Conservation (phyloP, 495 filamentous ascomycete species). For the Cercophora samala region DNA sequence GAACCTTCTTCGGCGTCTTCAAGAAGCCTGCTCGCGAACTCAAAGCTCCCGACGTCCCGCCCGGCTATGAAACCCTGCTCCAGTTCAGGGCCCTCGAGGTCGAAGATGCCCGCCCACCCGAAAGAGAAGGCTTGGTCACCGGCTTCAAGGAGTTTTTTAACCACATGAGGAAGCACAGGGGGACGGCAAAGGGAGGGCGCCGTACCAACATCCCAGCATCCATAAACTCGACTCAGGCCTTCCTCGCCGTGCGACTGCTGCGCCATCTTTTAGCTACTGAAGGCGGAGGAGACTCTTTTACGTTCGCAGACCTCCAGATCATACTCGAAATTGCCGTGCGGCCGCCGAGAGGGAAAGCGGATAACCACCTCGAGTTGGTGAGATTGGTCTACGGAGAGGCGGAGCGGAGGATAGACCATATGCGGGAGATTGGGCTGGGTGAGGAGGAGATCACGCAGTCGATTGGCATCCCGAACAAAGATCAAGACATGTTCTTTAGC, state of each 20-base stretch:
- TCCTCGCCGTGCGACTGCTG: conserved; percentile 54
- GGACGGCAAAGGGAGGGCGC: conserved; percentile 8
- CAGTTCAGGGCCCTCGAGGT: conserved; percentile 45
- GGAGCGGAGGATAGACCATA: conserved; percentile 22
- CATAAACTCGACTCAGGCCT: conserved; percentile 65
- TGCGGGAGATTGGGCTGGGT: conserved; percentile 30
- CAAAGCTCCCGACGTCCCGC: conserved; percentile 55
- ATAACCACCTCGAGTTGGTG: conserved; percentile 53
- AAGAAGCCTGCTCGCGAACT: conserved; percentile 50
- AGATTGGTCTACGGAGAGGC: conserved; percentile 55
- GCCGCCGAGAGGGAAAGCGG: conserved; percentile 36
- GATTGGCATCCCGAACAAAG: conserved; percentile 21
- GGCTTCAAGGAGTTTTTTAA: conserved; percentile 65
- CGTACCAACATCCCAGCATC: conserved; percentile 12
- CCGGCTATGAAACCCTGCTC: conserved; percentile 58
- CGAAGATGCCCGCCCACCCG: conserved; percentile 54
- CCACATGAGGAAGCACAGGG: conserved; percentile 45
- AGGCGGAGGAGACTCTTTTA: conserved; percentile 32
- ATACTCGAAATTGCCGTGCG: conserved; percentile 38
- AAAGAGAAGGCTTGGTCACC: conserved; percentile 53
- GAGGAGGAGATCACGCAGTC: conserved; percentile 39
- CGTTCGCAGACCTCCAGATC: conserved; percentile 39
- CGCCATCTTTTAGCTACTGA: conserved; percentile 51
- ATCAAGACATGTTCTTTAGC: conserved; percentile 40
- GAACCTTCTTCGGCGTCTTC: conserved; percentile 59